Evolutionary conservation across 495 filamentous ascomycete genomes (phyloP), one percentile per base, ranked within the genome.

Genomic region (Collariella sp.): DNA sequence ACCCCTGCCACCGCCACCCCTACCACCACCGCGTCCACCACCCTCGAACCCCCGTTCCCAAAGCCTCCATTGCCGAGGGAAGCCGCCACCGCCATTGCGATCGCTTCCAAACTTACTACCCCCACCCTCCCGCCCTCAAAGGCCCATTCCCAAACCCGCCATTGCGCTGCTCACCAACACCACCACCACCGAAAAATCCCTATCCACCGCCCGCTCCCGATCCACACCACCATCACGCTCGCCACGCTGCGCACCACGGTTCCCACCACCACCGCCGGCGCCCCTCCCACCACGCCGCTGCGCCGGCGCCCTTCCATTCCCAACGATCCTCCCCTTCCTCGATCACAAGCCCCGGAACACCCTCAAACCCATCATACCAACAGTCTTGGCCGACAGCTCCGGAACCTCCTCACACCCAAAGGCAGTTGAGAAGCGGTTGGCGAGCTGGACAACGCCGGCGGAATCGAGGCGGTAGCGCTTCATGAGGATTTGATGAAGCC

Each of bases 281-380:
- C 9, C 4, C 26, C 26, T 9, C 26, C 26, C 26, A 31, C 4
- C 26, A 9, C 5, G 26, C 26, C 26, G 26, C 26, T 31, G 26
- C 5, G 5, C 26, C 26, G 9, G 26, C 5, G 26, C 26, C 26
- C 26, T 31, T 31, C n/a, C n/a, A 39, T 7, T 38, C 20, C 16
- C 11, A 2, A 57, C 31, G 5, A 12, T 23, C 5, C 19, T n/a
- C 49, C 33, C 40, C 54, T 20, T 46, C 53, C 12, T 45, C 29
- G 18, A 61, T 47, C 10, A 23, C 35, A 26, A 68, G 20, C 4
- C 65, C 65, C n/a, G 63, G 58, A 39, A 68, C 65, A 40, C 63
- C 63, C 55, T 61, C 45, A 68, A 58, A 5, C 65, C 65, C 65
- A 68, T 68, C 65, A 64, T 68, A 29, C 54, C 50, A 20, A 68